Base-by-base conservation (phyloP, 805 yeast species). In the Tetrapisispora fleetii region DNA sequence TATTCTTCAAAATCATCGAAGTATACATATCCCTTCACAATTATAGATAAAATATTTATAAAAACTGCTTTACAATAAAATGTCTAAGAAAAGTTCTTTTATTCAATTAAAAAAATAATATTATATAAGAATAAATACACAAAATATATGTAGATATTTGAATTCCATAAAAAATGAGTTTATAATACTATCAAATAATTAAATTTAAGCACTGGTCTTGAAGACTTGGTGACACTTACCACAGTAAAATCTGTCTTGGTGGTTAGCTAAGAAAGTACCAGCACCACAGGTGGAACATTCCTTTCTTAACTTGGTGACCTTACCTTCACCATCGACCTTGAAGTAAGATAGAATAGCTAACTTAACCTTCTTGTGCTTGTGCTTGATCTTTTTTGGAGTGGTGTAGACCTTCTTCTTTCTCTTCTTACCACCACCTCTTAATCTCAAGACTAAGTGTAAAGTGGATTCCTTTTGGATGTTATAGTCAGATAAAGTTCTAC, bases 361-460 rank as follows among this genome's bases (percentile, higher is more conserved):
- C 86, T 93, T 93, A 78, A 86, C 87, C 83, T 91, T 93, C 87
- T 86, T 93, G 85, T 88, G 96, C 85, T 89, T 90, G 95, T 93
- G 98, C 80, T 78, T 87, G 80, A 93, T 87, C 85, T 90, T 95
- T 90, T 93, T 93, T 81, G 99, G 99, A 72, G 98, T 91, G 79
- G 98, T 91, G 91, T 91, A 93, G 73, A 89, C 97, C 95, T 91
- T 91, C 96, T 93, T 93, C 93, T 93, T 93, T 84, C 96, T 91
- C 93, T 93, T 93, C 87, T 90, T 93, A 81, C 96, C 96, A 78
- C 96, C 96, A 79, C 98, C 98, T 80, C 97, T 87, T 73, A 91
- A 85, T 81, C 97, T 89, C 60, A 91, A 78, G 59, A 91, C 98
- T 77, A 91, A 82, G 75, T 91, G 96, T 49, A 90, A 74, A 54